These are phyloP conservation scores for Tephrocybe rancida DNA, from an alignment of 768 basidiomycete species.

Conservation along the genomic window DNA sequence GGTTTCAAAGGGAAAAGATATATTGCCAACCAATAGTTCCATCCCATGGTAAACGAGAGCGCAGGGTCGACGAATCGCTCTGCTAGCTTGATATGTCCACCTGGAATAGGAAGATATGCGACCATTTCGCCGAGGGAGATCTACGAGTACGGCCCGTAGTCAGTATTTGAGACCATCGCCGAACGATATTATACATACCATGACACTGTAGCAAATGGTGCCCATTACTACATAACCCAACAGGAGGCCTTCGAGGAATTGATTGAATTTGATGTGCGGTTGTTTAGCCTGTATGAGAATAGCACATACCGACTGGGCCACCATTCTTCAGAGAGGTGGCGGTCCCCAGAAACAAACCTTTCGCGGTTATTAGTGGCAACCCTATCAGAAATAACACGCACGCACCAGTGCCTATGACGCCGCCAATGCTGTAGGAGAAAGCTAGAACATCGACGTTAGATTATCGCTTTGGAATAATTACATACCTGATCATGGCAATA, in stretches of 20 bases:
- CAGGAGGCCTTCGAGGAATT: constrained; percentile 50
- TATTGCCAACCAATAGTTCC: constrained; percentile 49
- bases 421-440: constrained; percentile 60
- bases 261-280: background rate
- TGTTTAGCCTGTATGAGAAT: no score
- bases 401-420: constrained; percentile 61
- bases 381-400: no score
- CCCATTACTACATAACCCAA: constrained; percentile 73
- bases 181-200: no score
- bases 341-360: constrained; percentile 62
- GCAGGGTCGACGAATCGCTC: constrained; percentile 84
- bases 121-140: constrained; percentile 77
- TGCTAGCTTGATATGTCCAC: constrained; percentile 79
- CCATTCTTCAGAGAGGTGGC: constrained; percentile 50
- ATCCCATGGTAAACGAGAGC: constrained; percentile 61
- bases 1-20: background rate
- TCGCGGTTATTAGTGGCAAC: no score
- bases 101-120: constrained; percentile 76
- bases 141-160: no score
- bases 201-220: constrained; percentile 69
- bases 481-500: constrained; percentile 77
- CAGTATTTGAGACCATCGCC: no score
- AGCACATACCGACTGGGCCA: constrained; percentile 66
- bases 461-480: no score
- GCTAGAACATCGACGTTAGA: no score